Evolutionary conservation across 2,329 filamentous ascomycete genomes (phyloP), one percentile per base, ranked within the genome.

Genomic region (Aspergillus sergii): DNA sequence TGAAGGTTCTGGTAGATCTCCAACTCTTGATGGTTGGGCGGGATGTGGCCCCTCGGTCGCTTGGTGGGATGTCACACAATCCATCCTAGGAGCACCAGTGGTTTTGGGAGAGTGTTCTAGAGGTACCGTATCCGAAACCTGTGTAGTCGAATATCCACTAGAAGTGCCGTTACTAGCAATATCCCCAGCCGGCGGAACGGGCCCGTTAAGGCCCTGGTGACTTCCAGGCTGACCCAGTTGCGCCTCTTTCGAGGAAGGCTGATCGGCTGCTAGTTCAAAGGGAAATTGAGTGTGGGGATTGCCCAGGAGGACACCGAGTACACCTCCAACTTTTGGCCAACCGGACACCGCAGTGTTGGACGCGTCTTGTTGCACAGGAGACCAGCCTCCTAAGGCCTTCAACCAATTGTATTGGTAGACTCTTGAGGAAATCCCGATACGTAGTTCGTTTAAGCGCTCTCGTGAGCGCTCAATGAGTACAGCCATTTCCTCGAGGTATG

Each of bases 401-500:
- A 74, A 23, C 75, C 76, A 78, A 5, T 67, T 57, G 3, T 66
- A 61, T 58, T 71, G 58, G 43, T 71, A 67, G 5, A 69, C 66
- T 57, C 71, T 73, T 16, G 80, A 73, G 6, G 91, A 87, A 60
- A 95, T 87, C 7, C 92, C 91, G 6, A 95, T 84, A 50, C 91
- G 85, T 39, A 96, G 82, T 75, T 94, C 92, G 34, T 86, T 84
- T 19, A 95, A 79, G 48, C 83, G 83, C 65, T 84, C 82, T 63
- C 87, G 83, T 14, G 91, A 94, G 28, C 88, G 86, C 64, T 90
- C 89, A 64, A 95, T 88, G 14, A 95, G 83, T 48, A 92, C 82
- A 59, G 90, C 89, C 86, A 95, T 90, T 78, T 95, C 92, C 72
- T 94, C 91, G 43, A 94, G 79, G 74, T 95, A 95, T 32, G 89